Percentiles rank a stretch among this genome's conserved stretches.
These are phyloP conservation scores for Colletotrichum tropicale DNA, from an alignment of 2,329 filamentous ascomycete species.

Conservation along the genomic window DNA sequence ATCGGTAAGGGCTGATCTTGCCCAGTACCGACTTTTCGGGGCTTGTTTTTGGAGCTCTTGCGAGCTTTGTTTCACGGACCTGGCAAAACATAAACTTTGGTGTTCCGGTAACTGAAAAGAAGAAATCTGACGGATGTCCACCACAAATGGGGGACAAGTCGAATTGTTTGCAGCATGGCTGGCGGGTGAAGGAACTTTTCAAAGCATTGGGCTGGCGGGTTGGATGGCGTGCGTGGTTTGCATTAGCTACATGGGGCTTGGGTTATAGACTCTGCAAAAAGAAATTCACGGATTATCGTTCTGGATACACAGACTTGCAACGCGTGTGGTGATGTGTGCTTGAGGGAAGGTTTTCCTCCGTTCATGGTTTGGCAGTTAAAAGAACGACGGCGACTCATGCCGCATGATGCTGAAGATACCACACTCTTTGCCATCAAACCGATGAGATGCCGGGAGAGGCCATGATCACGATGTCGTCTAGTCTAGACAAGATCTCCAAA, in stretches of 20 bases:
- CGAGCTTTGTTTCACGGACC: background rate
- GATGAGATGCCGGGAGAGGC: background rate
- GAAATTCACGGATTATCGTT: background rate
- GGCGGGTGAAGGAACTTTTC: background rate
- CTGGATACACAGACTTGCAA: background rate
- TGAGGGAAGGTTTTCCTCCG: background rate
- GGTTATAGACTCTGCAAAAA: slow-evolving; percentile 10
- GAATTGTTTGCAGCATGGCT: background rate
- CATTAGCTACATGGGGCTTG: background rate
- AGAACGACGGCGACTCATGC: background rate
- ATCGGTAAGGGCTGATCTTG: background rate
- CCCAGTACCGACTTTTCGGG: background rate
- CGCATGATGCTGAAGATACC: background rate
- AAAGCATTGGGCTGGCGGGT: background rate
- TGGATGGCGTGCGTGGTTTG: background rate
- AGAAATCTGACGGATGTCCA: background rate
- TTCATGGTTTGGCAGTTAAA: background rate
- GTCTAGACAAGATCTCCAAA: background rate
- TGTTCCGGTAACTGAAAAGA: background rate
- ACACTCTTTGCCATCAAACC: background rate
- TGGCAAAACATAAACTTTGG: background rate
- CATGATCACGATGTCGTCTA: background rate
- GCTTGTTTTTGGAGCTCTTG: background rate
- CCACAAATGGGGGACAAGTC: background rate
- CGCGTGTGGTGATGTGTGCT: background rate